Conservation (phyloP, 306 rosid genomes). For the Quercus parvula region DNA sequence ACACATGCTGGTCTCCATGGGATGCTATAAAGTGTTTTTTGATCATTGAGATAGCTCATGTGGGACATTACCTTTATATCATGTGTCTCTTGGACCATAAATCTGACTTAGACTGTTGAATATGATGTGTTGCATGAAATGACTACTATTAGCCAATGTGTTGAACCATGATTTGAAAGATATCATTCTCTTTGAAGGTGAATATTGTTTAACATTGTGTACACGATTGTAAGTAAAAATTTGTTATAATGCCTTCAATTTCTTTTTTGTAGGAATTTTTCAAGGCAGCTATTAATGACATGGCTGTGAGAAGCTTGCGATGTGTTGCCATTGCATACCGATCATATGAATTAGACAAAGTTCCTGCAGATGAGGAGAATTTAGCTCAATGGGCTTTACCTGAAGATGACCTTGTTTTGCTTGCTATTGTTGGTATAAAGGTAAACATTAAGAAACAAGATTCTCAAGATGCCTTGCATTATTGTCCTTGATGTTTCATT, state of each 20-base stretch:
- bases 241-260: slow-evolving; percentile 5
- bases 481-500: slow-evolving; percentile 5
- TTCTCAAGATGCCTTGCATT: slow-evolving; percentile 18
- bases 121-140: not conserved
- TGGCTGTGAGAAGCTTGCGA: slow-evolving; percentile 93
- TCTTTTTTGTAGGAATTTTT: slow-evolving; percentile 53
- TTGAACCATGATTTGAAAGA: not conserved
- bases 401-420: slow-evolving; percentile 76
- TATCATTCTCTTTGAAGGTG: not conserved
- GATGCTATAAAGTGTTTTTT: not conserved
- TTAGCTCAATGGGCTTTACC: slow-evolving; percentile 81
- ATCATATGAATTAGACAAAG: slow-evolving; percentile 53
- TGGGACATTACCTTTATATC: not conserved
- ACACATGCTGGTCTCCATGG: not conserved
- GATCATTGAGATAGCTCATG: not conserved
- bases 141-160: not conserved
- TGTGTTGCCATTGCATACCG: slow-evolving; percentile 94
- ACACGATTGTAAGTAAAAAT: not conserved
- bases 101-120: no score
- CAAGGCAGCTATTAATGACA: slow-evolving; percentile 59
- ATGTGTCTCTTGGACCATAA: not conserved
- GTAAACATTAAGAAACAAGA: slow-evolving; percentile 38
- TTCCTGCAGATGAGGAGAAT: slow-evolving; percentile 67
- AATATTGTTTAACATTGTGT: not conserved
- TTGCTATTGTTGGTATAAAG: slow-evolving; percentile 93